Conservation (phyloP, 2,329 filamentous ascomycete genomes). For the Aspergillus sp. region DNA sequence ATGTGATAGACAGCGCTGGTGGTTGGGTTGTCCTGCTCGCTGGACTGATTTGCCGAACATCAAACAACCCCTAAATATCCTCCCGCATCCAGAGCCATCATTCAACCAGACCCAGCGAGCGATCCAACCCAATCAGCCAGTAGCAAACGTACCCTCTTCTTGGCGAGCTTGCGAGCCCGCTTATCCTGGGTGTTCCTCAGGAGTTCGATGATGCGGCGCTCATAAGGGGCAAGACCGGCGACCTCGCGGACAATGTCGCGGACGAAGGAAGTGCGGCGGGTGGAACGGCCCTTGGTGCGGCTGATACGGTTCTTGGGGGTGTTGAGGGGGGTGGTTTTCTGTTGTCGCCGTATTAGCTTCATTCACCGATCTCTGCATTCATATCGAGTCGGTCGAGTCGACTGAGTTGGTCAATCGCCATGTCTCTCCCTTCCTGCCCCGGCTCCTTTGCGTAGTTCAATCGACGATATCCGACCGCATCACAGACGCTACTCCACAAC, state of each 20-base stretch:
- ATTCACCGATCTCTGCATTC: conserved; percentile 1
- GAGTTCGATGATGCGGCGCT: conserved; percentile 98
- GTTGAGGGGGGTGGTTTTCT: conserved; percentile 71
- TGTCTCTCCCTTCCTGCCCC: neutral
- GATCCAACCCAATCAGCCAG: conserved; percentile 2
- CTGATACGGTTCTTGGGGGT: conserved; percentile 69
- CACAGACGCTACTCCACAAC: too few relatives aligned
- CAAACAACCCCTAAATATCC: neutral
- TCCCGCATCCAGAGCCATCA: neutral
- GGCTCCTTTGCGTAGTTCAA: neutral
- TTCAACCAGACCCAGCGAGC: conserved; percentile 3
- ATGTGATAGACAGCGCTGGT: conserved; percentile 11
- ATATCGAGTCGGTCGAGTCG: neutral
- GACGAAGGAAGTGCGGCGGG: conserved; percentile 95
- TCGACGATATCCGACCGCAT: conserved; percentile 1
- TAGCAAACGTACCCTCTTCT: conserved; percentile 74
- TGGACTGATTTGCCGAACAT: conserved; percentile 1
- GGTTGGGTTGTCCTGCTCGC: conserved; percentile 1
- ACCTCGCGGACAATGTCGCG: conserved; percentile 98
- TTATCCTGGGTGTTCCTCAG: conserved; percentile 99
- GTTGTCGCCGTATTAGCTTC: conserved; percentile 18
- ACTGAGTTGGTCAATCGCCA: neutral
- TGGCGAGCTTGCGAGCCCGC: conserved; percentile 96
- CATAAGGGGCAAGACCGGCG: conserved; percentile 86
- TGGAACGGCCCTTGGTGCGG: conserved; percentile 87